phyloP scores from a whole-genome alignment of 1,139 yeast species.

The Candida sp. region DNA sequence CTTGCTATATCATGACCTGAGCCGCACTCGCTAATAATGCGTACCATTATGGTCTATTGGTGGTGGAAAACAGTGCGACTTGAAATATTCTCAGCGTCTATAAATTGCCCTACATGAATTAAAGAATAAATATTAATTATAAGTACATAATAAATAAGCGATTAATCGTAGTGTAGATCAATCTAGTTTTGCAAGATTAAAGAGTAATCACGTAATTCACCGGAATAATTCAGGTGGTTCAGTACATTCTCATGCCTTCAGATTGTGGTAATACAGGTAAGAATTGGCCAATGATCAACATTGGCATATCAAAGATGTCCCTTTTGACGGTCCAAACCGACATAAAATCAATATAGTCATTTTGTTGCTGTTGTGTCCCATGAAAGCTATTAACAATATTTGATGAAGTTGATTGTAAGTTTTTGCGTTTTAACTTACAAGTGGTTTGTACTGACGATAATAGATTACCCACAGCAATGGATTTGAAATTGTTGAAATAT shows the following conservation, averaged over 20 bases:
- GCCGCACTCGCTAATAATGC: too few relatives aligned
- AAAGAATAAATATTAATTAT: too few relatives aligned
- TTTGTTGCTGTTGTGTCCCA: constrained; percentile 8
- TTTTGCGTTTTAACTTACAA: constrained; percentile 38
- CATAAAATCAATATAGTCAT: constrained; percentile 48
- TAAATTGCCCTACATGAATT: too few relatives aligned
- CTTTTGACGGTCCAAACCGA: constrained; percentile 70
- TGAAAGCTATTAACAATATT: background rate
- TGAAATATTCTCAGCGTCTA: too few relatives aligned
- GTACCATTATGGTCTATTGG: too few relatives aligned
- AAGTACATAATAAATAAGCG: background rate
- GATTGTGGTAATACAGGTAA: constrained; percentile 43
- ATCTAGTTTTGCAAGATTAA: too few relatives aligned
- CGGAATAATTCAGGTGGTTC: too few relatives aligned
- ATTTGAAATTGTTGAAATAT: constrained; percentile 42
- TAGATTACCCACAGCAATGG: constrained; percentile 48
- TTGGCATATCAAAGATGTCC: constrained; percentile 87
- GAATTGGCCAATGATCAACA: constrained; percentile 45
- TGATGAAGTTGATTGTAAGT: background rate
- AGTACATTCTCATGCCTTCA: constrained; percentile 35
- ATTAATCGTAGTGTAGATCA: too few relatives aligned
- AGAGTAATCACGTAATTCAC: too few relatives aligned
- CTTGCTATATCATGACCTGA: background rate
- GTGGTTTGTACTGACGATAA: constrained; percentile 50
- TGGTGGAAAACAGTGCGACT: too few relatives aligned